phyloP scores from a whole-genome alignment of 176 grass and related monocot species.

The Aegilops sharonensis region DNA sequence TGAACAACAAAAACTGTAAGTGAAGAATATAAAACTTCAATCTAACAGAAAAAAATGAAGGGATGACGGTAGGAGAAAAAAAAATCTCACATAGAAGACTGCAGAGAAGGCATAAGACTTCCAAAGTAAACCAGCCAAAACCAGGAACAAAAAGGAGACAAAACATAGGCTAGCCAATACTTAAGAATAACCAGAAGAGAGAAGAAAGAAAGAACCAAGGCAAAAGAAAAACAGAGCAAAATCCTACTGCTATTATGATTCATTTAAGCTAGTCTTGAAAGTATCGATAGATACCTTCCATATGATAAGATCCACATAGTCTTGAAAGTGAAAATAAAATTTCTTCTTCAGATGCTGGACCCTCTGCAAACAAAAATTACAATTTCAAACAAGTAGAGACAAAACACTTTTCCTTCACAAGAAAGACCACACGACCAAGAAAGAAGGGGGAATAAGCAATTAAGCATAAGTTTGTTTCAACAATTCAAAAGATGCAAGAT shows the following conservation, averaged over 20 bases:
- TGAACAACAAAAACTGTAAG: constrained; percentile 3
- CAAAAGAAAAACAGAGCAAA: background rate
- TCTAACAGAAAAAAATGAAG: background rate
- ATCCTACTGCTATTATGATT: too few relatives aligned
- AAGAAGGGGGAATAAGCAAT: background rate
- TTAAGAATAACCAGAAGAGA: background rate
- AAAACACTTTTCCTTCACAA: background rate
- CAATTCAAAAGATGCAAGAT: background rate
- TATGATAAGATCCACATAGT: constrained; percentile 94
- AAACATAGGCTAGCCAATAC: background rate
- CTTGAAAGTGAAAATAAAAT: constrained; percentile 99
- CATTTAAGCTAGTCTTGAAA: background rate
- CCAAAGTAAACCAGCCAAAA: background rate
- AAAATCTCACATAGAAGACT: background rate
- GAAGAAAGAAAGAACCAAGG: background rate
- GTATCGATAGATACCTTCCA: constrained; percentile 66
- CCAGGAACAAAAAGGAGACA: background rate
- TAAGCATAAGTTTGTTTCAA: constrained; percentile 4
- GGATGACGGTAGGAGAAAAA: background rate
- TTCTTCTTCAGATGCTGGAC: constrained; percentile 96
- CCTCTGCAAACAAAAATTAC: constrained; percentile 70
- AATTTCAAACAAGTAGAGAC: constrained; percentile 24
- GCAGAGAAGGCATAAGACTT: background rate
- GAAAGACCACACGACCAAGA: background rate
- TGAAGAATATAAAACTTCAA: constrained; percentile 1